Evolutionary conservation across 2,329 filamentous ascomycete species (phyloP).

Genomic region (Diaporthe amygdali): DNA sequence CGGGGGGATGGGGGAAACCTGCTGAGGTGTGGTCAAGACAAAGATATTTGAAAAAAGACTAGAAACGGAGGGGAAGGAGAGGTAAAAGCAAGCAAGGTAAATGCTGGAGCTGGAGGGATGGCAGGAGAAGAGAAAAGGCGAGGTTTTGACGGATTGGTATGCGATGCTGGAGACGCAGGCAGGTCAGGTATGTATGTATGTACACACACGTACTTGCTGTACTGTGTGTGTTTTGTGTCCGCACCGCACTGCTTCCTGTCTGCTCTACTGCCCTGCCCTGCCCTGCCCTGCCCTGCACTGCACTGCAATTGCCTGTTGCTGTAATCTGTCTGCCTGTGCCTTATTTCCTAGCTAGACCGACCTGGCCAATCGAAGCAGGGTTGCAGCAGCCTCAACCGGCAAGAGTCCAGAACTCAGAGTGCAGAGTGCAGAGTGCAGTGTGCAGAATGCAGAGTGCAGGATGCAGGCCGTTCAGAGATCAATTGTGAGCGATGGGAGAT

Average conservation of each 20-base stretch:
- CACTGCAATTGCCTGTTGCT: neutral
- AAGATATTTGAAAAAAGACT: neutral
- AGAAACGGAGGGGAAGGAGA: neutral
- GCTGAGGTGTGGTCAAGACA: neutral
- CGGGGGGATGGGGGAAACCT: no score
- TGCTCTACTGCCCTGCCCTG: no score
- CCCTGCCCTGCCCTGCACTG: no score
- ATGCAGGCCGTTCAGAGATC: constrained; percentile 3
- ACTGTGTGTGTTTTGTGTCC: neutral
- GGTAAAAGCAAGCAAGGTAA: neutral
- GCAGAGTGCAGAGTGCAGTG: neutral
- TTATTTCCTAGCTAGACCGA: neutral
- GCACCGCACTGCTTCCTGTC: no score
- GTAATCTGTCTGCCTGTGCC: neutral
- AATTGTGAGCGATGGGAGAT: constrained; percentile 17
- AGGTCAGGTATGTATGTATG: neutral
- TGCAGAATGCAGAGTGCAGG: neutral
- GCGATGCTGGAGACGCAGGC: neutral
- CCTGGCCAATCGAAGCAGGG: constrained; percentile 1
- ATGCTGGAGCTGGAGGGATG: neutral
- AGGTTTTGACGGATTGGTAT: neutral
- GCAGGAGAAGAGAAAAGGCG: neutral
- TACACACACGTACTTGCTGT: neutral
- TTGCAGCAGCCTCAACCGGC: neutral
- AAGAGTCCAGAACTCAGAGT: neutral